Conservation (phyloP, 148 eudicot genomes). For the Polygonum maritimum region DNA sequence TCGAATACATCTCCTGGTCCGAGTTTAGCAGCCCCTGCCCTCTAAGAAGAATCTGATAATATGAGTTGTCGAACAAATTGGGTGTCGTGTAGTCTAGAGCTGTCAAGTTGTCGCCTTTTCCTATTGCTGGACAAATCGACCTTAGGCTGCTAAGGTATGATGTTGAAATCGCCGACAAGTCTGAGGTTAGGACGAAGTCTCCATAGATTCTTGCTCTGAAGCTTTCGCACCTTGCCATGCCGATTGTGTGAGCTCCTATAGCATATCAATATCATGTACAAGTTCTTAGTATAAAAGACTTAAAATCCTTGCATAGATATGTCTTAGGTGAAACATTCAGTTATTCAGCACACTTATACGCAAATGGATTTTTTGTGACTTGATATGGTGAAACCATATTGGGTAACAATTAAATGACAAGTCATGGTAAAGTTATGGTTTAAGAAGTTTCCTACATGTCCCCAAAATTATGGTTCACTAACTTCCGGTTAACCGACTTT, state of each 20-base stretch:
- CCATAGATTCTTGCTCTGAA: conserved; percentile 81
- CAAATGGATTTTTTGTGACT: too few species aligned
- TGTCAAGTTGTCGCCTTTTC: conserved; percentile 52
- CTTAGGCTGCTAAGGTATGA: conserved; percentile 40
- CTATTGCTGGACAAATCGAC: conserved; percentile 49
- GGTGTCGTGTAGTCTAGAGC: conserved; percentile 70
- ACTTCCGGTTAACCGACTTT: too few species aligned
- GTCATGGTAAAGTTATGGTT: background rate
- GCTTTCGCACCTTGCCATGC: conserved; percentile 76
- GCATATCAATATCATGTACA: background rate
- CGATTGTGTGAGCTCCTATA: conserved; percentile 90
- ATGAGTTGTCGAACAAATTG: conserved; percentile 71
- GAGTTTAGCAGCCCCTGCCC: conserved; percentile 90
- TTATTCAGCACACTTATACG: too few species aligned
- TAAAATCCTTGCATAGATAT: background rate
- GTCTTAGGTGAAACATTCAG: too few species aligned
- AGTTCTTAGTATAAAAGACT: background rate
- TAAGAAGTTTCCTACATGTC: background rate
- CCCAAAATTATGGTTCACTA: background rate
- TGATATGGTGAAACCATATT: too few species aligned
- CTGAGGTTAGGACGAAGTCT: conserved; percentile 55
- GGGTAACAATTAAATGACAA: too few species aligned
- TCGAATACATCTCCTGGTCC: conserved; percentile 77
- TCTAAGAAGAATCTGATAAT: conserved; percentile 50
- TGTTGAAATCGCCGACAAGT: conserved; percentile 33